phyloP scores from a whole-genome alignment of 768 basidiomycete genomes.

The Atractiella rhizophila region DNA sequence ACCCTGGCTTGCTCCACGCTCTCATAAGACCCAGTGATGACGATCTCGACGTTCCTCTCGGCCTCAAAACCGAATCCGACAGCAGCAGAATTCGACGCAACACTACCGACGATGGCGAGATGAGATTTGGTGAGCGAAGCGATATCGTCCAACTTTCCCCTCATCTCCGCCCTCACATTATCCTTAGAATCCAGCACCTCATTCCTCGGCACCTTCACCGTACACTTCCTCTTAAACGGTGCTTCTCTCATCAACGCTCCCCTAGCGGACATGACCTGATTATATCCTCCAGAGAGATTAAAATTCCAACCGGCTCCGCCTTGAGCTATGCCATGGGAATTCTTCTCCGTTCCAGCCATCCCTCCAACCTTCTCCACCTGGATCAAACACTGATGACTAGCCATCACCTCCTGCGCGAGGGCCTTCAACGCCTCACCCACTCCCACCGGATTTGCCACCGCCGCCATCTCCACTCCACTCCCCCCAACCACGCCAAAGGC shows the following conservation, averaged over 20 bases:
- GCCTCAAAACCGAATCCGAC: constrained; percentile 81
- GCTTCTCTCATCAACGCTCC: constrained; percentile 72
- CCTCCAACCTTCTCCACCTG: constrained; percentile 3
- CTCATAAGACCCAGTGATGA: constrained; percentile 61
- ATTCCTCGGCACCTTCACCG: constrained; percentile 71
- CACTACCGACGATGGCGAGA: constrained; percentile 62
- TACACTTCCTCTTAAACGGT: constrained; percentile 49
- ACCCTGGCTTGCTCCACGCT: constrained; percentile 78
- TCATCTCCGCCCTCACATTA: constrained; percentile 17
- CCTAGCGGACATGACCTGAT: constrained; percentile 70
- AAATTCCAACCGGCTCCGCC: constrained; percentile 64
- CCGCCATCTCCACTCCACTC: constrained; percentile 10
- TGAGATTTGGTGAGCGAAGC: constrained; percentile 76
- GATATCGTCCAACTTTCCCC: constrained; percentile 48
- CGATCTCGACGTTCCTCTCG: constrained; percentile 75
- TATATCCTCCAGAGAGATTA: constrained; percentile 67
- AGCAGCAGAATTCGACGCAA: constrained; percentile 28
- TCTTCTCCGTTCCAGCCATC: too few species aligned
- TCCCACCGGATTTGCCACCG: neutral
- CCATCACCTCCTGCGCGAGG: too few species aligned
- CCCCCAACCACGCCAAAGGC: too few species aligned
- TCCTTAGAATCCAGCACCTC: constrained; percentile 58
- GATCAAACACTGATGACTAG: too few species aligned
- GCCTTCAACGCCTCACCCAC: too few species aligned
- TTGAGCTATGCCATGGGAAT: too few species aligned